These are phyloP conservation scores for Fusarium brachygibbosum DNA, from an alignment of 2,329 filamentous ascomycete species.

Conservation along the genomic window DNA sequence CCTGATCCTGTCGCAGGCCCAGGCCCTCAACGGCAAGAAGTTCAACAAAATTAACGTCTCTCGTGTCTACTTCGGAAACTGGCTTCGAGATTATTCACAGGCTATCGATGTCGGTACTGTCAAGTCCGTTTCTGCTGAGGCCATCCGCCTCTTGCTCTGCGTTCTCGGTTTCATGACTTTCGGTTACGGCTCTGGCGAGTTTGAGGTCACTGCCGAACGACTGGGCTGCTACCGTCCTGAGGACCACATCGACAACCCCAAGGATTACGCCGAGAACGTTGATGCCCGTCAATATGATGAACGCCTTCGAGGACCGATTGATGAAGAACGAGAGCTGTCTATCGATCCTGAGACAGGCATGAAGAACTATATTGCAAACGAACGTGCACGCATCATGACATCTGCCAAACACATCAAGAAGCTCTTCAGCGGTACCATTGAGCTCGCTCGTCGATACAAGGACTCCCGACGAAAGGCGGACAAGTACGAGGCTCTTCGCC, in stretches of 20 bases:
- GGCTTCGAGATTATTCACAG: slow-evolving; percentile 93
- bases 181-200: slow-evolving; percentile 86
- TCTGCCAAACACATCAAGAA: slow-evolving; percentile 82
- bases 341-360: slow-evolving; percentile 82
- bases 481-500: slow-evolving; percentile 85
- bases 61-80: slow-evolving; percentile 95
- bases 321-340: slow-evolving; percentile 82
- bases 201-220: slow-evolving; percentile 85
- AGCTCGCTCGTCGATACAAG: slow-evolving; percentile 81
- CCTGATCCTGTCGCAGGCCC: slow-evolving; percentile 74
- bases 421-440: slow-evolving; percentile 79
- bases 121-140: slow-evolving; percentile 90
- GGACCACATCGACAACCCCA: slow-evolving; percentile 81
- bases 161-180: slow-evolving; percentile 91
- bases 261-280: slow-evolving; percentile 89
- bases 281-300: slow-evolving; percentile 87
- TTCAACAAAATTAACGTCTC: slow-evolving; percentile 91
- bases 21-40: slow-evolving; percentile 74
- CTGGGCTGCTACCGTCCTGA: slow-evolving; percentile 88
- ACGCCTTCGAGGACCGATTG: slow-evolving; percentile 83
- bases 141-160: slow-evolving; percentile 89
- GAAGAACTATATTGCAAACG: slow-evolving; percentile 96
- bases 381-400: slow-evolving; percentile 81
- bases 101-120: slow-evolving; percentile 93
- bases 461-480: slow-evolving; percentile 73